A percentile compares a stretch with the other conserved stretches of the same genome.
phyloP scores from a whole-genome alignment of 2,329 filamentous ascomycete genomes.

The Xenoacremonium recifei region DNA sequence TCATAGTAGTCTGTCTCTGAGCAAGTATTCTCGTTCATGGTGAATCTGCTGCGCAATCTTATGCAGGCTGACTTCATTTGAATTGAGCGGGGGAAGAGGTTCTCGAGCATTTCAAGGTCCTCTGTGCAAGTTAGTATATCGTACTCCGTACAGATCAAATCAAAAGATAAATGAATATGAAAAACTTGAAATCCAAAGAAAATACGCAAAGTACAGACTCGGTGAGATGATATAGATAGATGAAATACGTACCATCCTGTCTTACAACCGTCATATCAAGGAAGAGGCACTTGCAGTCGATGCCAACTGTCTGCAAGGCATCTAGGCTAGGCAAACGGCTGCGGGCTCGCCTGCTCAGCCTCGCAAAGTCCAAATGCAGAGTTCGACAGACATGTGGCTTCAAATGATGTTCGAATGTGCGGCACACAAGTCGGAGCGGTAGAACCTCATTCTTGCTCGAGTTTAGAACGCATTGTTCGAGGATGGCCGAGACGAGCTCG shows the following conservation, averaged over 20 bases:
- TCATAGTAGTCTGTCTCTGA: conserved; percentile 47
- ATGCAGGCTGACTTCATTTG: conserved; percentile 45
- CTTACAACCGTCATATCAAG: conserved; percentile 53
- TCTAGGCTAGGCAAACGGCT: conserved; percentile 34
- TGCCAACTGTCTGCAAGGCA: conserved; percentile 44
- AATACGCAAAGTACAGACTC: too few relatives aligned
- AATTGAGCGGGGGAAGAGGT: conserved; percentile 44
- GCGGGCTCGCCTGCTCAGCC: conserved; percentile 39
- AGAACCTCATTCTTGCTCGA: conserved; percentile 45
- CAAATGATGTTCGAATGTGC: conserved; percentile 45
- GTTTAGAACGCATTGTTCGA: conserved; percentile 40
- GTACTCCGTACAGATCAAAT: too few relatives aligned
- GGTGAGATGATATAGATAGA: conserved; percentile 3
- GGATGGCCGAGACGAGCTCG: conserved; percentile 47
- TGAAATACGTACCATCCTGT: conserved; percentile 43
- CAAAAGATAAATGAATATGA: too few relatives aligned
- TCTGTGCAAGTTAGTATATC: conserved; percentile 34
- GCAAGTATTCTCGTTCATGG: conserved; percentile 48
- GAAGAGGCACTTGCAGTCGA: conserved; percentile 48
- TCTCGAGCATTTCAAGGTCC: conserved; percentile 47
- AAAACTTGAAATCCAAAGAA: too few relatives aligned
- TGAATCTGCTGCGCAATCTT: conserved; percentile 43
- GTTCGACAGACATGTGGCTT: conserved; percentile 46
- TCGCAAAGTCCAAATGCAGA: conserved; percentile 49
- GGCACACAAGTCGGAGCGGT: conserved; percentile 47